Conservation (phyloP, 129 eudicot genomes). For the Cynara cardunculus region DNA sequence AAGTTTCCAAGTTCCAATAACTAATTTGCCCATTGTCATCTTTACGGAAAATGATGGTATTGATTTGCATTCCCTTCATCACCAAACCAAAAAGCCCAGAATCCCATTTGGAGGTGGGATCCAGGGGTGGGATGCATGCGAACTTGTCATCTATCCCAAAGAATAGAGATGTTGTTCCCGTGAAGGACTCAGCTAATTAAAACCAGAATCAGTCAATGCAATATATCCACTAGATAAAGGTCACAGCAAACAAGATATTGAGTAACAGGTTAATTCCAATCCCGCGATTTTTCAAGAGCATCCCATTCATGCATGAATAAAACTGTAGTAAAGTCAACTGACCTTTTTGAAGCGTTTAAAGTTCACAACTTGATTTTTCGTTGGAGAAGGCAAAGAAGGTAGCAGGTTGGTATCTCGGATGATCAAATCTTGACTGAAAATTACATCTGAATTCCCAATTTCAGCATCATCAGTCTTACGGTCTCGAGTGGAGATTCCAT, state of each 20-base stretch:
- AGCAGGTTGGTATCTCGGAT: conserved; percentile 43
- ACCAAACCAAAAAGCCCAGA: no score
- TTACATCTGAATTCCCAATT: conserved; percentile 54
- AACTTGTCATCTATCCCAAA: no score
- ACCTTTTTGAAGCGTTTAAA: conserved; percentile 92
- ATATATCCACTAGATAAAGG: background rate
- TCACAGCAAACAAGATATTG: no score
- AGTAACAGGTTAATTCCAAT: no score
- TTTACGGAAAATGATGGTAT: background rate
- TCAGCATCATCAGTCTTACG: conserved; percentile 35
- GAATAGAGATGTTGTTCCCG: no score
- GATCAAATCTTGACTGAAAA: conserved; percentile 73
- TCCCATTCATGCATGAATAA: background rate
- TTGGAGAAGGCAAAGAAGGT: conserved; percentile 33
- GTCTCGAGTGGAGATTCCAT: conserved; percentile 15
- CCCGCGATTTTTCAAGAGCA: no score
- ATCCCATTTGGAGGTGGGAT: no score
- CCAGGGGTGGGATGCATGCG: no score
- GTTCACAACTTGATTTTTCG: conserved; percentile 36
- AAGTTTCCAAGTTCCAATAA: no score
- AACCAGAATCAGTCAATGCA: background rate
- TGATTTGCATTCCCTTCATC: background rate
- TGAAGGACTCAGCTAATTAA: no score
- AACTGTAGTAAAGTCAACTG: conserved; percentile 4
- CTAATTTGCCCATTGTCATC: background rate